A percentile compares a stretch with the other conserved stretches of the same genome.
phyloP scores from a whole-genome alignment of 2,329 filamentous ascomycete genomes.

The Lojkania enalia region DNA sequence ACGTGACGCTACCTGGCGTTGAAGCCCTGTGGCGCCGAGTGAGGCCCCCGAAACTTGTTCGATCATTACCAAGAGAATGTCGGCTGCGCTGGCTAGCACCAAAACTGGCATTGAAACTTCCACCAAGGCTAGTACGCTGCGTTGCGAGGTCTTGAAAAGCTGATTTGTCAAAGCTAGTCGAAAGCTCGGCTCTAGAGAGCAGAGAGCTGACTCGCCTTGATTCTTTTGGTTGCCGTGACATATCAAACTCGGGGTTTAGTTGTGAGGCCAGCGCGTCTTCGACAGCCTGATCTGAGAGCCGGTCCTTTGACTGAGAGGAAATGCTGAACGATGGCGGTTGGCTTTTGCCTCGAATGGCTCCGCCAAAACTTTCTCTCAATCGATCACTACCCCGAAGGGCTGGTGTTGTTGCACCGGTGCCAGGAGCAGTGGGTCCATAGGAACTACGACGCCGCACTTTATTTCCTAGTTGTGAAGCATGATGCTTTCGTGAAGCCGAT shows the following conservation, averaged over 20 bases:
- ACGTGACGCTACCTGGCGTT: conserved; percentile 53
- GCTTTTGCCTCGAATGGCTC: conserved; percentile 49
- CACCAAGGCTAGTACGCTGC: conserved; percentile 45
- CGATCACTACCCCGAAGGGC: conserved; percentile 62
- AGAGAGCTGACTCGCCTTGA: conserved; percentile 89
- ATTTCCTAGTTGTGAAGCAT: conserved; percentile 41
- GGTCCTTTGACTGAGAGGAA: conserved; percentile 33
- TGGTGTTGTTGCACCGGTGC: conserved; percentile 77
- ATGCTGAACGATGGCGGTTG: conserved; percentile 46
- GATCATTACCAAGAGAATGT: conserved; percentile 73
- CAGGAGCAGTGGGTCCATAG: conserved; percentile 57
- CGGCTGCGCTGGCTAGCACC: conserved; percentile 62
- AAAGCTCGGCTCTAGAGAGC: conserved; percentile 83
- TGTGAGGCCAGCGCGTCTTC: conserved; percentile 55
- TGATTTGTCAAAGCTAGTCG: conserved; percentile 78
- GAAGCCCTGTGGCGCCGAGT: conserved; percentile 57
- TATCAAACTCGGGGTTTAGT: conserved; percentile 53
- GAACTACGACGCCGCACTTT: conserved; percentile 67
- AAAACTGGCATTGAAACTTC: conserved; percentile 50
- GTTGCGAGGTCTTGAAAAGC: conserved; percentile 74
- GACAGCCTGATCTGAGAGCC: conserved; percentile 44
- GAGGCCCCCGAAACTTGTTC: conserved; percentile 60
- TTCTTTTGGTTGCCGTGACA: conserved; percentile 59
- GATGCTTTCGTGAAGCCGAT: conserved; percentile 46
- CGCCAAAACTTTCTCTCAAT: conserved; percentile 77